phyloP scores from a whole-genome alignment of 495 filamentous ascomycete species.

The Podospora didyma region DNA sequence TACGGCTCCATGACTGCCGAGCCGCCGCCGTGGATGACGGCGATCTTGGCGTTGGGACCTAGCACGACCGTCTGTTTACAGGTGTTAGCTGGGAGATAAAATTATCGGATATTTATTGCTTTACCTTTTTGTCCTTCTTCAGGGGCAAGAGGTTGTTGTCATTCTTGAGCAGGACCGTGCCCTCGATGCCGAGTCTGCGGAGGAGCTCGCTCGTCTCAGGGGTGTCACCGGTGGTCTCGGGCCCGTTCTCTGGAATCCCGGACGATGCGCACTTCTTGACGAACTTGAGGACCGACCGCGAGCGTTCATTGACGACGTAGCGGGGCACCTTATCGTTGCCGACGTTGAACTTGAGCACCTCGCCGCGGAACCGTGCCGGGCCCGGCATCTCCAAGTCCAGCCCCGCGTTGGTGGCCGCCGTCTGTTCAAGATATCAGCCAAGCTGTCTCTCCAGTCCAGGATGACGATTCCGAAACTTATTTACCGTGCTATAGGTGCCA shows the following conservation, averaged over 20 bases:
- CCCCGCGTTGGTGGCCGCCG: conserved; percentile 63
- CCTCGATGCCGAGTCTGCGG: conserved; percentile 61
- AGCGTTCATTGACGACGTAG: conserved; percentile 58
- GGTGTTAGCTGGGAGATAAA: too few relatives aligned
- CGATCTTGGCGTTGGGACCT: conserved; percentile 70
- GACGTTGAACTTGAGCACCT: conserved; percentile 54
- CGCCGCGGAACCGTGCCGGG: conserved; percentile 60
- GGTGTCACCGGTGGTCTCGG: conserved; percentile 31
- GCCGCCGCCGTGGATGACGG: conserved; percentile 66
- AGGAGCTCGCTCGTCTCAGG: conserved; percentile 47
- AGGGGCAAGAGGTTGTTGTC: conserved; percentile 62
- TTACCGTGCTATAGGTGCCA: conserved; percentile 66
- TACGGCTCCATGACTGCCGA: conserved; percentile 64
- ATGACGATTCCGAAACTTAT: too few relatives aligned
- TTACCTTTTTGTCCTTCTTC: conserved; percentile 54
- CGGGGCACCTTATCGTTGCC: conserved; percentile 54
- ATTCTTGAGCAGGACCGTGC: conserved; percentile 72
- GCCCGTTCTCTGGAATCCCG: conserved; percentile 50
- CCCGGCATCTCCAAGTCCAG: conserved; percentile 76
- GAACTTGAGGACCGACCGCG: conserved; percentile 58
- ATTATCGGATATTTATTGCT: neutral
- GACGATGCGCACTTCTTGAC: conserved; percentile 53
- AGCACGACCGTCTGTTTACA: conserved; percentile 38
- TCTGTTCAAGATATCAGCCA: too few relatives aligned
- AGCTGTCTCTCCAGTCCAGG: too few relatives aligned